Evolutionary conservation across 176 grass and related monocot genomes (phyloP).

Genomic region (Oryza brachyantha): DNA sequence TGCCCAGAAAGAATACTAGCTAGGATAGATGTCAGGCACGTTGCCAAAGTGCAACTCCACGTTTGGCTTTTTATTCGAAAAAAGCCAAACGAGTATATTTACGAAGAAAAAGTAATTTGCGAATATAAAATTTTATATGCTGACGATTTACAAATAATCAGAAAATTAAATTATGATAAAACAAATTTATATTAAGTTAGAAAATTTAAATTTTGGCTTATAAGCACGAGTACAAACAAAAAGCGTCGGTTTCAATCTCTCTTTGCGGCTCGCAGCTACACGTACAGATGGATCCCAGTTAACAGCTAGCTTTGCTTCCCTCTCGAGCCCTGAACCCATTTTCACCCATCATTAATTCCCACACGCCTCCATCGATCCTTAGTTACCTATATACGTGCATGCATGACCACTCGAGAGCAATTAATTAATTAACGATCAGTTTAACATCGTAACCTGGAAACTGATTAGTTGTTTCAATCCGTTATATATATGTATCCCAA

Average conservation of each 20-base stretch:
- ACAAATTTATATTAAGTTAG: too few relatives aligned
- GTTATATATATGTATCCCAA: constrained; percentile 23
- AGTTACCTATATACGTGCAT: background rate
- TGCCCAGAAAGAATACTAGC: constrained; percentile 14
- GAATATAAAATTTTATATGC: too few relatives aligned
- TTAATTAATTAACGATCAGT: background rate
- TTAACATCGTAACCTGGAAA: background rate
- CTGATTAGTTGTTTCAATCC: background rate
- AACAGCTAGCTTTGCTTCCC: background rate
- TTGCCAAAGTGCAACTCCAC: constrained; percentile 39
- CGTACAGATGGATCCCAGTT: too few relatives aligned
- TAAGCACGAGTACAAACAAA: too few relatives aligned
- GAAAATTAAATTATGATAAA: too few relatives aligned
- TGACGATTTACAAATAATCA: too few relatives aligned
- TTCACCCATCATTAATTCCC: constrained; percentile 36
- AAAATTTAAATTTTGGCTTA: too few relatives aligned
- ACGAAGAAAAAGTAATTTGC: too few relatives aligned
- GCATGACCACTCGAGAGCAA: constrained; percentile 1
- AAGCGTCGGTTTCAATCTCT: constrained; percentile 2
- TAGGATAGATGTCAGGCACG: constrained; percentile 39
- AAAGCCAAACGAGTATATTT: too few relatives aligned
- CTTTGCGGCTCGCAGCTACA: too few relatives aligned
- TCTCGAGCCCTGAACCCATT: background rate
- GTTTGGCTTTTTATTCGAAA: too few relatives aligned
- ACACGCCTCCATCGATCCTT: constrained; percentile 18